Evolutionary conservation across 2,329 filamentous ascomycete species (phyloP), one percentile per base, ranked within the genome.

Genomic region (Fonsecaea monophora): DNA sequence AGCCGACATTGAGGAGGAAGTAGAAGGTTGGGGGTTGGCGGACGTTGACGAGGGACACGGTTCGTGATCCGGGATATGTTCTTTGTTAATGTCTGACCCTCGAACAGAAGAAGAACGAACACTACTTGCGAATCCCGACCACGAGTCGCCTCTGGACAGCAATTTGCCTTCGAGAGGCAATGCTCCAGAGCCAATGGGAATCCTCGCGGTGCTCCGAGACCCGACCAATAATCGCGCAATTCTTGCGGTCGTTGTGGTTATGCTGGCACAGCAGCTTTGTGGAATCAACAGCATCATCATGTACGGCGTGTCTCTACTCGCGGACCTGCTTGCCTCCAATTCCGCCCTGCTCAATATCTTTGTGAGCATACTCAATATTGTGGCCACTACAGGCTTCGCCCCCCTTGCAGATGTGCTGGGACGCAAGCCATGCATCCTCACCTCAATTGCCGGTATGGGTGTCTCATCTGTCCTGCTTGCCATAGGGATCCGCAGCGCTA

Each of bases 211-310:
- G 83, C 88, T 0, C 82, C 87, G 9, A 89, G 90, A 73, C 84
- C 88, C 2, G 85, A 86, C 86, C 8, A 91, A 91, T 73, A 86
- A 89, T 2, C 89, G 88, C 0, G 90, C 90, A 60, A 89, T 96
- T 62, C 84, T 95, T 67, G 92, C 94, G 4, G 92, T 80, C 4
- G 86, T 97, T 12, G 92, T 92, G 1, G 89, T 97, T 72, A 97
- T 98, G 94, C 85, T 94, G 66, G 90, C 92, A 0, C 95, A 98
- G 77, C 95, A 99, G 77, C 84, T 97, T 35, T 94, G 91, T 65
- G 94, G 92, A 53, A 71, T 97, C 42, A 94, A 91, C 66, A 94
- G 92, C 55, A 94, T 98, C 81, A 98, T 99, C 80, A 97, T 99
- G 94, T 99, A 99, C 79, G 96, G 94, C 1, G 95, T 98, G 5